Evolutionary conservation across 805 yeast species (phyloP).

Genomic region (Kodamaea hsintzibuensis): DNA sequence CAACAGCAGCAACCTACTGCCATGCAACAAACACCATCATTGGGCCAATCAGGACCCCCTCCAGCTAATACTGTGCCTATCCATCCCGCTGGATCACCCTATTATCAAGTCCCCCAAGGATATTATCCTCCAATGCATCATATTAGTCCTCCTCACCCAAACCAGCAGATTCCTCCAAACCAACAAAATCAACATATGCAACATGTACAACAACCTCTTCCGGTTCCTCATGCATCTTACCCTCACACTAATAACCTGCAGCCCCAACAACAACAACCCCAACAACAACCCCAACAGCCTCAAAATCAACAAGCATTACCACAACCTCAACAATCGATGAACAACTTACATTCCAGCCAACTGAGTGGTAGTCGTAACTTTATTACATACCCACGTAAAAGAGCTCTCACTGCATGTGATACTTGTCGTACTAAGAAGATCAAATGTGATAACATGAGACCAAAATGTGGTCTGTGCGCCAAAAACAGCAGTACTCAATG

Average conservation of each 20-base stretch:
- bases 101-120: slow-evolving; percentile 1
- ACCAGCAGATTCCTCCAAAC: slow-evolving; percentile 1
- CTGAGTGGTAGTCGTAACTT: background rate
- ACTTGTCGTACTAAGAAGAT: slow-evolving; percentile 37
- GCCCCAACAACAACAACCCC: slow-evolving; percentile 9
- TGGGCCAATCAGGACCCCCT: background rate
- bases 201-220: background rate
- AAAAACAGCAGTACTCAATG: slow-evolving; percentile 28
- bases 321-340: background rate
- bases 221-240: background rate
- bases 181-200: background rate
- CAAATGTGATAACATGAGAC: slow-evolving; percentile 38
- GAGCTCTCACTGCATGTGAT: slow-evolving; percentile 42
- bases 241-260: slow-evolving; percentile 6
- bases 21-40: background rate
- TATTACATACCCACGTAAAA: slow-evolving; percentile 16
- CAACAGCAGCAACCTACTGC: background rate
- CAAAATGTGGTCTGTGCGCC: slow-evolving; percentile 35
- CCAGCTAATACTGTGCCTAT: background rate
- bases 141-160: background rate
- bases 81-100: background rate
- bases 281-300: slow-evolving; percentile 10
- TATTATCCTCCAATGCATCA: slow-evolving; percentile 3
- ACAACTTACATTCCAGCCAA: background rate
- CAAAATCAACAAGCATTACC: slow-evolving; percentile 11